These are phyloP conservation scores for Daldinia decipiens DNA, from an alignment of 495 filamentous ascomycete genomes.

Conservation along the genomic window DNA sequence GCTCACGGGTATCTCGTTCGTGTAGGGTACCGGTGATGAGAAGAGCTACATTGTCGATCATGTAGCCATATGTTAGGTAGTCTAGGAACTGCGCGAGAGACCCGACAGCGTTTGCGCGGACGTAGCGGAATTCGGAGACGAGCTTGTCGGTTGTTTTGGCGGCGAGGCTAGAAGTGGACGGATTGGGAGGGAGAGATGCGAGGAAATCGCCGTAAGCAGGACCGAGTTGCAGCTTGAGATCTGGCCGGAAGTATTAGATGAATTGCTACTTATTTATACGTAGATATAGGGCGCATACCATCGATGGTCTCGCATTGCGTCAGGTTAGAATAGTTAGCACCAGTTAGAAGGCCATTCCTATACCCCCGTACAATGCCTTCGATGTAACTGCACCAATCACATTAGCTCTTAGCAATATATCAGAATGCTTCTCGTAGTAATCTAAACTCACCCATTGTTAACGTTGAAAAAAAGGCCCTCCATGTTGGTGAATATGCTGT, in stretches of 20 bases:
- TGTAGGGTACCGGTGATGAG: constrained; percentile 98
- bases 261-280: not conserved
- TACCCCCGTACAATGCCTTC: constrained; percentile 98
- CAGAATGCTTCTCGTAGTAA: not conserved
- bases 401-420: constrained; percentile 44
- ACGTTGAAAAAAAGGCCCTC: constrained; percentile 97
- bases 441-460: constrained; percentile 84
- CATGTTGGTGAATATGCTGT: constrained; percentile 65
- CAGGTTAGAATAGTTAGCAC: constrained; percentile 93
- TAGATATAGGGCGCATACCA: constrained; percentile 64
- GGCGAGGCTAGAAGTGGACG: constrained; percentile 93
- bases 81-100: constrained; percentile 93
- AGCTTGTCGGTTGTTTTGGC: constrained; percentile 97
- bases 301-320: constrained; percentile 99
- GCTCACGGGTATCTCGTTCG: constrained; percentile 95
- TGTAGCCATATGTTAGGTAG: constrained; percentile 98
- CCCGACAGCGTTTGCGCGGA: constrained; percentile 90
- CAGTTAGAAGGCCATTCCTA: constrained; percentile 89
- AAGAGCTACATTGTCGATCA: constrained; percentile 99
- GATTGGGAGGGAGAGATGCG: constrained; percentile 90
- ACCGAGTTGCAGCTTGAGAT: constrained; percentile 96
- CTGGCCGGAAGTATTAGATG: constrained; percentile 58
- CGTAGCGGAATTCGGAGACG: constrained; percentile 95
- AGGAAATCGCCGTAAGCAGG: constrained; percentile 99
- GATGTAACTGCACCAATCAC: constrained; percentile 73